Conservation (phyloP, 805 yeast species). For the Pichia heedii region DNA sequence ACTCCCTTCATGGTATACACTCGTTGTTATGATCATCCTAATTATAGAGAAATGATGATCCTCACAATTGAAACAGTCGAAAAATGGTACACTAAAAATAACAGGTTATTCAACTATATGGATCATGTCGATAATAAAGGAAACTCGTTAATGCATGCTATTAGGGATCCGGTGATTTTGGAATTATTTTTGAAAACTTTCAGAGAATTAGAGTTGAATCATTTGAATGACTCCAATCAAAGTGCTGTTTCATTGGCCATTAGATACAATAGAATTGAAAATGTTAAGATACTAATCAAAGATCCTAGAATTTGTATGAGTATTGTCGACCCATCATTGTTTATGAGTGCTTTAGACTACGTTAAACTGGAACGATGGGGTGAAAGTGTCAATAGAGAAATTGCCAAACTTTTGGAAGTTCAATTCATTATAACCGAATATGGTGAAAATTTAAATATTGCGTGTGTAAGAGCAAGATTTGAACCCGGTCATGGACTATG, state of each 20-base stretch:
- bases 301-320: constrained; percentile 41
- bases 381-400: constrained; percentile 13
- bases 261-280: constrained; percentile 57
- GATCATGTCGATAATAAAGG: constrained; percentile 69
- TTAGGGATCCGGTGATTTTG: constrained; percentile 40
- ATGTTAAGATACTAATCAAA: constrained; percentile 40
- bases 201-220: constrained; percentile 44
- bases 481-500: constrained; percentile 20
- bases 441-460: constrained; percentile 24
- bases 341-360: constrained; percentile 37
- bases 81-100: constrained; percentile 31
- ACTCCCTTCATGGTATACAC: constrained; percentile 74
- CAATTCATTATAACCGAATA: constrained; percentile 16
- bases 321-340: constrained; percentile 23
- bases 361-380: constrained; percentile 29
- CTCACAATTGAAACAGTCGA: constrained; percentile 37
- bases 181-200: constrained; percentile 30
- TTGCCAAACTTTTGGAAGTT: constrained; percentile 29
- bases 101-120: constrained; percentile 32
- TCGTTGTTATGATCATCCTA: constrained; percentile 69
- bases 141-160: constrained; percentile 67
- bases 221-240: constrained; percentile 44
- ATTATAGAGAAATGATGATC: constrained; percentile 43
- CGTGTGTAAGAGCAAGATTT: constrained; percentile 26
- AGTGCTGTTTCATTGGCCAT: constrained; percentile 69